Percentiles rank a stretch among this genome's conserved stretches.
phyloP scores from a whole-genome alignment of 2,329 filamentous ascomycete genomes.

The Plenodomus tracheiphilus region DNA sequence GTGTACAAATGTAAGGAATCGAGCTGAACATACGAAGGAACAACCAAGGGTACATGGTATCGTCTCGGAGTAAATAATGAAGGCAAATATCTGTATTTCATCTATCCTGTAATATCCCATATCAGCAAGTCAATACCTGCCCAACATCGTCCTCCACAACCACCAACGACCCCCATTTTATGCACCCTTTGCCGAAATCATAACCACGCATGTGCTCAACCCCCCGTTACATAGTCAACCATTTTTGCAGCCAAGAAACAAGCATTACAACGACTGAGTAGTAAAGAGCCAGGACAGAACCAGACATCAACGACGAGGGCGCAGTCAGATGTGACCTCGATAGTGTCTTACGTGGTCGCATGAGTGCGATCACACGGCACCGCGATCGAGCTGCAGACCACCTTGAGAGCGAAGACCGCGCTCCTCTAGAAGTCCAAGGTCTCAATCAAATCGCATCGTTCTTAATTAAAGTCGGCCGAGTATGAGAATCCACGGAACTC shows the following conservation, averaged over 20 bases:
- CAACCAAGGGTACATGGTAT: too few species aligned
- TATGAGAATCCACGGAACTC: conserved; percentile 99
- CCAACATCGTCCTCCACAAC: background rate
- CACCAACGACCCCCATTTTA: background rate
- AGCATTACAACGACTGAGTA: background rate
- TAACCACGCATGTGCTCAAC: too few species aligned
- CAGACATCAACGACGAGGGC: background rate
- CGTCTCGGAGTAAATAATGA: too few species aligned
- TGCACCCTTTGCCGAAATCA: background rate
- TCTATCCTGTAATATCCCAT: background rate
- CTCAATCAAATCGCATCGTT: background rate
- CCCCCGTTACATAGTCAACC: background rate
- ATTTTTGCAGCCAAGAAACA: background rate
- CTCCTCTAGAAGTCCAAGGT: too few species aligned
- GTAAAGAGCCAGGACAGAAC: background rate
- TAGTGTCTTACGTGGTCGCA: too few species aligned
- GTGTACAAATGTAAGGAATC: too few species aligned
- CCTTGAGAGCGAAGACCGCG: too few species aligned
- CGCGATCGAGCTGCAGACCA: too few species aligned
- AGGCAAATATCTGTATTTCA: background rate
- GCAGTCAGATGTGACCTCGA: too few species aligned
- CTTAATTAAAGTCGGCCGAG: conserved; percentile 79
- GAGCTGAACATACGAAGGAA: too few species aligned
- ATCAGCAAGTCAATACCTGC: background rate
- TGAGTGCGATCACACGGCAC: too few species aligned